A percentile compares a stretch with the other conserved stretches of the same genome.
phyloP scores from a whole-genome alignment of 345 rosid species.

The Populus pruinosa region DNA sequence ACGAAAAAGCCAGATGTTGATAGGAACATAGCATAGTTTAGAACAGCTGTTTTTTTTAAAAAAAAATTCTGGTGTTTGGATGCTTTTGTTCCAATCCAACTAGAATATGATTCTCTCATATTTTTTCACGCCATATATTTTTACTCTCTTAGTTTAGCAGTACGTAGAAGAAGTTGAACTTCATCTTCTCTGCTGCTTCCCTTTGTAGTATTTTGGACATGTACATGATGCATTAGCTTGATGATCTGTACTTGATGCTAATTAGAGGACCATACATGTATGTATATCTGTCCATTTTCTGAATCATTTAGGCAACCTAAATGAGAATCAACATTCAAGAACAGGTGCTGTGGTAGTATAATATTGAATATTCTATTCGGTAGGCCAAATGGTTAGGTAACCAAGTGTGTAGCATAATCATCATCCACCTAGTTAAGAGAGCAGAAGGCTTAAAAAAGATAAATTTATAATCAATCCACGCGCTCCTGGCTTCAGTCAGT shows the following conservation, averaged over 20 bases:
- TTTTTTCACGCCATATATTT: neutral
- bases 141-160: neutral
- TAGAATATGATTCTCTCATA: constrained; percentile 3
- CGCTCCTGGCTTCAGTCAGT: neutral
- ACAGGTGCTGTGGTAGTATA: neutral
- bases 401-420: neutral
- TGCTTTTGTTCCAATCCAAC: constrained; percentile 8
- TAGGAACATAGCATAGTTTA: neutral
- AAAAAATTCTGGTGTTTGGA: neutral
- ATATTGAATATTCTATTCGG: neutral
- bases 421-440: neutral
- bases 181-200: neutral
- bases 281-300: neutral
- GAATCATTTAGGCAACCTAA: neutral
- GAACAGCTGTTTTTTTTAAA: neutral
- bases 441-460: neutral
- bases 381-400: neutral
- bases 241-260: neutral
- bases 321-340: neutral
- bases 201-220: too few species aligned
- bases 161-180: neutral
- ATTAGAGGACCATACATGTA: neutral
- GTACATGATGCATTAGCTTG: neutral
- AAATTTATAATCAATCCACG: neutral
- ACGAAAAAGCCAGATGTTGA: neutral